Percentiles rank a stretch among this genome's conserved stretches.
These are phyloP conservation scores for Cystobasidiaceae sp. DNA, from an alignment of 1,284 basidiomycete genomes.

Conservation along the genomic window DNA sequence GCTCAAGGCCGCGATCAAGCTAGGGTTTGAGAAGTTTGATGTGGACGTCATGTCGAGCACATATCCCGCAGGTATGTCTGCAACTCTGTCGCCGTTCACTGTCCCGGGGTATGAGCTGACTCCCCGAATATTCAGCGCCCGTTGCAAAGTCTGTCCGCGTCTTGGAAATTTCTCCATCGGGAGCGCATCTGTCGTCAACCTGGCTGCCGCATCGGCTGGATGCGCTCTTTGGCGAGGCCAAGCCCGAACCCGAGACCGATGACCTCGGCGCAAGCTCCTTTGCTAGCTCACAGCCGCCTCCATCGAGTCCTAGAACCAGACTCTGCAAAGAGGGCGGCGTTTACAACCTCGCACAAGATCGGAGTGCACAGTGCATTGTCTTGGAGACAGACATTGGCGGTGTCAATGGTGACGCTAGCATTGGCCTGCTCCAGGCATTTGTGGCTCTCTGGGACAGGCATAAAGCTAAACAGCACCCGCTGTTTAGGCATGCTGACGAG, in stretches of 20 bases:
- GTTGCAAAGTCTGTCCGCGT: slow-evolving; percentile 24
- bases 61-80: not conserved
- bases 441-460: not conserved
- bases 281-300: not conserved
- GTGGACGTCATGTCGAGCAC: not conserved
- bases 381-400: slow-evolving; percentile 34
- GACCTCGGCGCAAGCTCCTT: not conserved
- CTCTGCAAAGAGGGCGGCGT: not conserved
- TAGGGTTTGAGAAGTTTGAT: slow-evolving; percentile 38
- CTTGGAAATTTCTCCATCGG: slow-evolving; percentile 31
- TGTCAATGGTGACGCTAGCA: slow-evolving; percentile 35
- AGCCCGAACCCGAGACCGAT: not conserved
- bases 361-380: slow-evolving; percentile 34
- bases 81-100: too few species aligned
- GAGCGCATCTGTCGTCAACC: slow-evolving; percentile 34
- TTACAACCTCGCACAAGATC: slow-evolving; percentile 12
- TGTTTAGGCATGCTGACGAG: not conserved
- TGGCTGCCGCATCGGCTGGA: slow-evolving; percentile 35
- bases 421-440: slow-evolving; percentile 35
- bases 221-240: not conserved
- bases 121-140: too few species aligned
- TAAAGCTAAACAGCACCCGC: not conserved
- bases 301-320: too few species aligned
- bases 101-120: too few species aligned
- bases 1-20: slow-evolving; percentile 1